Evolutionary conservation across 1,284 basidiomycete species (phyloP), one percentile per base, ranked within the genome.

Genomic region (Pyrrhoderma lamaoense): DNA sequence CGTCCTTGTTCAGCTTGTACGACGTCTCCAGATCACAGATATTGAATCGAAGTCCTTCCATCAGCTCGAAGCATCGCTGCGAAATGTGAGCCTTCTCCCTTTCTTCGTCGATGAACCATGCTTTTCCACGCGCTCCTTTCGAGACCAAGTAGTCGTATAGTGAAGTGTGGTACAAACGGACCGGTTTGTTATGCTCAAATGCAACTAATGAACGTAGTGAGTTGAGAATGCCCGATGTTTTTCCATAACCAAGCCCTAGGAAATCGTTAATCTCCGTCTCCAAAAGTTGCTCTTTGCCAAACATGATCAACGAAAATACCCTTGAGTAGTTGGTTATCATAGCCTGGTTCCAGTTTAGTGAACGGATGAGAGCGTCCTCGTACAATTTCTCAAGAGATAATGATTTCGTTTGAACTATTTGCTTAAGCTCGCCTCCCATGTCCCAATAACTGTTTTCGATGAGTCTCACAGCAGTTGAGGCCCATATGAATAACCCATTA

Each of bases 11-110:
- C 5, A 14, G 16, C 8, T 16, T 9, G 22, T 7, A 42, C 22
- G 39, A 42, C 18, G 18, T 67, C 71, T 19, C 71, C 73, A 2
- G 76, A 82, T 60, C 81, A 78, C 9, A 75, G 75, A 22, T 71
- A 76, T 54, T 82, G 83, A 62, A 82, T 75, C 59, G 67, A 74
- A 8, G 62, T 21, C 16, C 11, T 11, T 11, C 25, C 46, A 38
- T 48, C 18, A 38, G 34, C n/a, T 40, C 35, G 35, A 48, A 48
- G 21, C 35, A 40, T 3, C 35, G 35, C 19, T 8, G 8, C 4
- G 46, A 34, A 9, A 48, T 48, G 2, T 16, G 3, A 34, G 13
- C 8, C 18, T 38, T 38, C 16, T 14, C 27, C 27, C 11, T 11
- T 31, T 11, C 27, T 31, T 31, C 27, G 11, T 31, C 27, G 34